A percentile compares a stretch with the other conserved stretches of the same genome.
Conservation (phyloP, 1,284 basidiomycete species). For the Heterobasidion parviporum region DNA sequence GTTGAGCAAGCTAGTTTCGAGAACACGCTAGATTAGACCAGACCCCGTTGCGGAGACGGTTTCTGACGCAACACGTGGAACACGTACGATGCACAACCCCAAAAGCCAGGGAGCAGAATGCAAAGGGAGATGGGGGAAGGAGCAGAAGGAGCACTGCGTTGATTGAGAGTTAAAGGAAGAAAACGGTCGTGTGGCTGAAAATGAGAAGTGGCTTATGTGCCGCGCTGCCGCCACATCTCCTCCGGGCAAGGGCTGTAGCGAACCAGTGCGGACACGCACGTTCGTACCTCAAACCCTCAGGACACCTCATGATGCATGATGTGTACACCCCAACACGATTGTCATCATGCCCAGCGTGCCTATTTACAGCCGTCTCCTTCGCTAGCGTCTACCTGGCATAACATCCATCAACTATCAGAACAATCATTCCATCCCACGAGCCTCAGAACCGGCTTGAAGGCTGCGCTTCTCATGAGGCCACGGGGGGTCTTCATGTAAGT, state of each 20-base stretch:
- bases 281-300: slow-evolving; percentile 17
- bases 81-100: neutral
- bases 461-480: too few species aligned
- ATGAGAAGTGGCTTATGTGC: neutral
- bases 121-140: neutral
- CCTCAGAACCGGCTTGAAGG: too few species aligned
- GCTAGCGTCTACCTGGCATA: too few species aligned
- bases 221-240: too few species aligned
- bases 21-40: neutral
- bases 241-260: slow-evolving; percentile 9
- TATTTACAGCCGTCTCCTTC: too few species aligned
- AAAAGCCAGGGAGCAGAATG: neutral
- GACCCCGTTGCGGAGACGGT: neutral
- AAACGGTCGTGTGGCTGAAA: slow-evolving; percentile 31
- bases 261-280: slow-evolving; percentile 31
- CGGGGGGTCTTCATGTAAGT: too few species aligned
- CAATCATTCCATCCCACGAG: too few species aligned
- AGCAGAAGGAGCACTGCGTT: slow-evolving; percentile 1
- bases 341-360: too few species aligned
- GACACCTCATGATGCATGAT: neutral
- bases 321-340: too few species aligned
- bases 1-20: neutral
- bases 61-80: neutral
- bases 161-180: neutral
- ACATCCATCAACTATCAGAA: too few species aligned